Evolutionary conservation across 768 basidiomycete species (phyloP).

Genomic region (Clitopilus passeckerianus): DNA sequence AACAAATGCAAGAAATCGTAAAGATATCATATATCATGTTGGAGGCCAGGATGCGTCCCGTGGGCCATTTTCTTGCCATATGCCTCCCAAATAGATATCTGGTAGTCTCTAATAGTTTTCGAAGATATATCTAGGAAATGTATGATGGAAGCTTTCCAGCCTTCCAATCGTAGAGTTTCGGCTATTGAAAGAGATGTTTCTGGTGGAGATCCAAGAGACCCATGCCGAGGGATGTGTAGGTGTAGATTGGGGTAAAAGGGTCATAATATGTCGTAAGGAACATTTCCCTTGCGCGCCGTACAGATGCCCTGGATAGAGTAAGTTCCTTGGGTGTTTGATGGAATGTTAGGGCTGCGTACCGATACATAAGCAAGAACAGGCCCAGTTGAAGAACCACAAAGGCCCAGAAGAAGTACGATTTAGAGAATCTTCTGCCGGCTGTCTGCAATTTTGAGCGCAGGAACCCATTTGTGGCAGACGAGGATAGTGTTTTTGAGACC

Average conservation of each 20-base stretch:
- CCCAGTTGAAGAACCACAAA: constrained; percentile 38
- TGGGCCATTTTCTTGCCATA: constrained; percentile 29
- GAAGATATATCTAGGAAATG: constrained; percentile 34
- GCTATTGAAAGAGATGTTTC: constrained; percentile 26
- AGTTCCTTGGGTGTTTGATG: not conserved
- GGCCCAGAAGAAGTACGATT: constrained; percentile 26
- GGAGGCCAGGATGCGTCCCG: constrained; percentile 31
- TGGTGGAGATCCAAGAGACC: constrained; percentile 19
- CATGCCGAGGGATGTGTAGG: constrained; percentile 39
- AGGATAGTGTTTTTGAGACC: constrained; percentile 33
- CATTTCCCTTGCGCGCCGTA: constrained; percentile 41
- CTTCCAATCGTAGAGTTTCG: constrained; percentile 32
- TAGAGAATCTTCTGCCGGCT: constrained; percentile 26
- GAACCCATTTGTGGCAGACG: constrained; percentile 10
- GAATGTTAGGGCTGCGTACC: constrained; percentile 31
- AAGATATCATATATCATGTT: constrained; percentile 18
- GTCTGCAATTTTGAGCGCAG: constrained; percentile 31
- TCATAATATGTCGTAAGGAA: constrained; percentile 78
- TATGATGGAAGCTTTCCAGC: constrained; percentile 29
- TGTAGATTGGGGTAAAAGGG: constrained; percentile 69
- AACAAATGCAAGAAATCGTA: not conserved
- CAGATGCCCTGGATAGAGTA: constrained; percentile 34
- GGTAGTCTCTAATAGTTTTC: constrained; percentile 26
- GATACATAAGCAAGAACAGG: constrained; percentile 49
- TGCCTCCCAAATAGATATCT: constrained; percentile 37